These are phyloP conservation scores for Boletus reticulatus DNA, from an alignment of 768 basidiomycete genomes.

Conservation along the genomic window DNA sequence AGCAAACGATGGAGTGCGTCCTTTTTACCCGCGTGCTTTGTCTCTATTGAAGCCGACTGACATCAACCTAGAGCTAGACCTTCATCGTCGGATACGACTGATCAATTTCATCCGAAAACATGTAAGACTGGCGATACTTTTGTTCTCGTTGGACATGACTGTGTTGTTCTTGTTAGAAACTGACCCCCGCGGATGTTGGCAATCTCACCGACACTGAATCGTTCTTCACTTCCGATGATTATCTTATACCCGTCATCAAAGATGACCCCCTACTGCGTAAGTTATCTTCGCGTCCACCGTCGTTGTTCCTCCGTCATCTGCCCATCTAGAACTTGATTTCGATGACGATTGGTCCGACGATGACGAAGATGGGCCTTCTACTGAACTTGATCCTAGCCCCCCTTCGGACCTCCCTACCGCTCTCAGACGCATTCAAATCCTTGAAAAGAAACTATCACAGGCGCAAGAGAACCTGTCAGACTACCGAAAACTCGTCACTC, in stretches of 20 bases:
- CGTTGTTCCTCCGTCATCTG: not conserved
- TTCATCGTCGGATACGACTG: slow-evolving; percentile 74
- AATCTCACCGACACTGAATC: slow-evolving; percentile 54
- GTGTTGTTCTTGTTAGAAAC: slow-evolving; percentile 43
- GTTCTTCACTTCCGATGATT: slow-evolving; percentile 72
- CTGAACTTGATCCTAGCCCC: slow-evolving; percentile 1
- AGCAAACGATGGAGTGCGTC: slow-evolving; percentile 56
- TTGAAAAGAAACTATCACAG: slow-evolving; percentile 61
- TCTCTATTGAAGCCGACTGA: not conserved
- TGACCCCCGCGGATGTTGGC: slow-evolving; percentile 42
- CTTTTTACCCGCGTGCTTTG: not conserved
- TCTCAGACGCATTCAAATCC: slow-evolving; percentile 46
- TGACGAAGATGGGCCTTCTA: not conserved
- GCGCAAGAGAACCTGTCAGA: slow-evolving; percentile 61
- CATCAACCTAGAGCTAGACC: slow-evolving; percentile 58
- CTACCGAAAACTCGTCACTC: slow-evolving; percentile 56
- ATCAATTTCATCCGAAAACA: slow-evolving; percentile 86
- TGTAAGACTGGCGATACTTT: slow-evolving; percentile 35
- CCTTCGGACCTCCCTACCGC: slow-evolving; percentile 35
- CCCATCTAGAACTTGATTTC: slow-evolving; percentile 53
- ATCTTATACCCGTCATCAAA: slow-evolving; percentile 77
- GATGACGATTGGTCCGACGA: slow-evolving; percentile 79
- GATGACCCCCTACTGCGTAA: slow-evolving; percentile 89
- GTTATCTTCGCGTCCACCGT: slow-evolving; percentile 24
- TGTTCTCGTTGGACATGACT: not conserved